Conservation (phyloP, 495 filamentous ascomycete species). For the Geoglossum glabrum region DNA sequence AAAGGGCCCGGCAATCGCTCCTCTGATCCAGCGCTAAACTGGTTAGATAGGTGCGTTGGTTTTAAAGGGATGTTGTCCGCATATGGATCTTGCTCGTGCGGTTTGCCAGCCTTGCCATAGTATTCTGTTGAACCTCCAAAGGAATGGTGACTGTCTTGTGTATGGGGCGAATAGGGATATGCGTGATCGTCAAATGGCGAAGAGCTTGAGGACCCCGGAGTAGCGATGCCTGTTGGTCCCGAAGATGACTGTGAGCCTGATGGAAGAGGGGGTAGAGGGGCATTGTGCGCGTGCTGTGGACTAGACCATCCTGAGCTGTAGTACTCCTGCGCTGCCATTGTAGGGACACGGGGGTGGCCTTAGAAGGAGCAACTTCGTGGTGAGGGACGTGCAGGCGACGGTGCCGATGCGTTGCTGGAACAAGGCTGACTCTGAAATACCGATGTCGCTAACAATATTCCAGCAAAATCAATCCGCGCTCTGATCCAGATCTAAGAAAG, state of each 20-base stretch:
- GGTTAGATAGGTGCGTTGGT: conserved; percentile 13
- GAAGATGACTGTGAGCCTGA: conserved; percentile 12
- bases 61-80: conserved; percentile 49
- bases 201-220: background rate
- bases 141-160: conserved; percentile 24
- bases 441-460: background rate
- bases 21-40: conserved; percentile 4
- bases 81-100: conserved; percentile 24
- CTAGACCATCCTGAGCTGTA: conserved; percentile 30
- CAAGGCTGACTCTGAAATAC: background rate
- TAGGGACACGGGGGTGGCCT: conserved; percentile 5
- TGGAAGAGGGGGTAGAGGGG: conserved; percentile 34
- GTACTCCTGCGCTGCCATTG: conserved; percentile 72
- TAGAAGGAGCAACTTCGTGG: background rate
- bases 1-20: conserved; percentile 30
- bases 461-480: background rate
- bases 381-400: background rate
- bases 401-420: background rate
- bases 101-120: conserved; percentile 20
- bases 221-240: background rate
- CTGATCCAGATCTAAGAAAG: background rate
- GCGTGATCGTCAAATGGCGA: conserved; percentile 3
- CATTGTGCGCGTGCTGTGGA: conserved; percentile 19
- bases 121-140: conserved; percentile 34
- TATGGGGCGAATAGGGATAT: conserved; percentile 8